A percentile compares a stretch with the other conserved stretches of the same genome.
phyloP scores from a whole-genome alignment of 2,329 filamentous ascomycete genomes.

The Venturia effusa region DNA sequence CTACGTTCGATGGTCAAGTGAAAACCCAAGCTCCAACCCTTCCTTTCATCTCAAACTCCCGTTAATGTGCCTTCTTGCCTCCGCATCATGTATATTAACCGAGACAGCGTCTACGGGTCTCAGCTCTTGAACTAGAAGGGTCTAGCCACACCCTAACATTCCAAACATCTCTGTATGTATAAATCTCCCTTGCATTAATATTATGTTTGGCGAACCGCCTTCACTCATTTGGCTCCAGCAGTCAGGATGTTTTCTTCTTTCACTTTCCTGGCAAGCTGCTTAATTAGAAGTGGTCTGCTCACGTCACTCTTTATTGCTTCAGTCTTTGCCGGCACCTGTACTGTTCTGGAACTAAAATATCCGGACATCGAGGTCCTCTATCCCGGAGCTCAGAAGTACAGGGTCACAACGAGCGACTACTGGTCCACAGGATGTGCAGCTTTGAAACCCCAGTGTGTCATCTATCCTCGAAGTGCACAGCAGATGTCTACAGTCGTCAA shows the following conservation, averaged over 20 bases:
- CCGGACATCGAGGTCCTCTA: constrained; percentile 6
- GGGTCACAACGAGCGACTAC: constrained; percentile 16
- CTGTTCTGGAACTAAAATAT: neutral
- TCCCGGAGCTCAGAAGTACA: neutral
- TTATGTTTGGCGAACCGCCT: neutral
- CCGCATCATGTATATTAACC: neutral
- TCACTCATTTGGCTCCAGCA: neutral
- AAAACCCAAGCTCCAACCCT: neutral
- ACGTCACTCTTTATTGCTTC: neutral
- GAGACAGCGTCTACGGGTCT: neutral
- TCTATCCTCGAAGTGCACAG: constrained; percentile 22
- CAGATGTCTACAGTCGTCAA: constrained; percentile 24
- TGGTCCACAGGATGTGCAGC: constrained; percentile 25
- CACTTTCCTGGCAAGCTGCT: neutral
- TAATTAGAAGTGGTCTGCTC: neutral
- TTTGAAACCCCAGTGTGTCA: constrained; percentile 26
- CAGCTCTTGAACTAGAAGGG: neutral
- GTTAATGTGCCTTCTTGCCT: too few relatives aligned
- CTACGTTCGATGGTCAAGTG: neutral
- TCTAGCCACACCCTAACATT: neutral
- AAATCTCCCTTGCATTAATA: neutral
- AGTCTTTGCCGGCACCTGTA: constrained; percentile 1
- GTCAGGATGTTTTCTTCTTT: neutral
- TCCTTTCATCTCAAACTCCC: neutral
- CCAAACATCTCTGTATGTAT: neutral